Evolutionary conservation across 2,329 filamentous ascomycete genomes (phyloP), one percentile per base, ranked within the genome.

Genomic region (Epichloe amarillans): DNA sequence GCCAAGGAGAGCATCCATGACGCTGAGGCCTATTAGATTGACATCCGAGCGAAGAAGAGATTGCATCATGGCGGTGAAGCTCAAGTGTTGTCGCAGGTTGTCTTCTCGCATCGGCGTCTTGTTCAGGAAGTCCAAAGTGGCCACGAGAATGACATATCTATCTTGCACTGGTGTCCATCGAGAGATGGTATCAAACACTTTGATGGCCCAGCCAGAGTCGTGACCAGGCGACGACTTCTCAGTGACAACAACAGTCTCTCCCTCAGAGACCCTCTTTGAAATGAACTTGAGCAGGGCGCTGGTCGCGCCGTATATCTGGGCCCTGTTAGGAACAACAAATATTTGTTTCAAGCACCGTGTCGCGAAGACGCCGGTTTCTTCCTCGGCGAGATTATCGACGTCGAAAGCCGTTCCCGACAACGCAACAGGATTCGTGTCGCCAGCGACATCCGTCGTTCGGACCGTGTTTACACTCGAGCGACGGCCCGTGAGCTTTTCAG

Each of bases 161-260:
- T 95, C 88, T 64, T 97, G 91, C 2, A 97, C 90, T 0, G 93
- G 89, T 0, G 89, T 85, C 89, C 90, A 97, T 52, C 82, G 80
- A 15, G 88, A 83, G 49, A 91, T 77, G 54, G 90, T 77, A 60
- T 84, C 80, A 64, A 94, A 88, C 47, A 97, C 74, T 52, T 82
- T 84, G 26, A 88, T 84, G 2, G 88, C 84, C 91, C 91, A 97
- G 47, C 80, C 84, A 43, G 72, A 70, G 58, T 77, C 75, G 42
- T 67, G 65, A 10, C 64, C 70, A 23, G 67, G 63, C 12, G 67
- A 56, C 12, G 67, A 56, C 14, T 66, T 59, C 50, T 74, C 65
- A 23, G 68, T 65, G 39, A 65, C 76, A 49, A 95, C 66, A 1
- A 80, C 71, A 8, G 62, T 63, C 57, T 77, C 73, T 54, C 72